Evolutionary conservation across 2,329 filamentous ascomycete species (phyloP), one percentile per base, ranked within the genome.

Genomic region (Sarocladium oryzae): DNA sequence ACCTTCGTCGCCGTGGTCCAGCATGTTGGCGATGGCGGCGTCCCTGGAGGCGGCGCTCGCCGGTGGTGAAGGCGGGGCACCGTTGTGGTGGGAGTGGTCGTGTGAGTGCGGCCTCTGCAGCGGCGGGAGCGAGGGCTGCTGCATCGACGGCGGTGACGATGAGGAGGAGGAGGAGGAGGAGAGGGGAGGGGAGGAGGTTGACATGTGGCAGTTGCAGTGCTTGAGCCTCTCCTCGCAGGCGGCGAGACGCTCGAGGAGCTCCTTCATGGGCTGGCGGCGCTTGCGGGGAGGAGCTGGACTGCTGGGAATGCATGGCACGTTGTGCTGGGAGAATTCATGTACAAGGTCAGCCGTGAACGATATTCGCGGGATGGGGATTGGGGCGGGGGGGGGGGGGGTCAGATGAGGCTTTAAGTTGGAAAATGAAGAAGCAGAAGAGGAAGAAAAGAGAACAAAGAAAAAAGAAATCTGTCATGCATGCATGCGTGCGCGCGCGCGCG

Each of bases 211-310:
- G 46, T 37, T 36, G 46, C 46, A 49, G 46, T 62, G 59, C 49
- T 53, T 56, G 1, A 62, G 55, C n/a, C 61, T 24, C 26, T 56
- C 57, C 41, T 62, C 60, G 33, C 59, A 62, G 35, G 58, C 54
- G 16, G 54, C 56, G 30, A 62, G 51, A 9, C 60, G 56, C 40
- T 60, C 60, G 16, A 64, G 51, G 0, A 64, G 53, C 24, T 64
- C 62, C 41, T 64, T 58, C 13, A 59, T 63, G 15, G 58, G 60
- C 15, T 60, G 58, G 28, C 60, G 58, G 18, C 62, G 60, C 53
- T 61, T 63, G 21, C 61, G 61, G 16, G 60, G 60, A 16, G 61
- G 57, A 36, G 62, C 62, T 23, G 62, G 62, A 8, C 53, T 56
- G 23, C 61, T 64, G 24, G 62, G 60, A 13, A 57, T 57, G 36